Conservation (phyloP, 129 eudicot genomes). For the Saposhnikovia divaricata region DNA sequence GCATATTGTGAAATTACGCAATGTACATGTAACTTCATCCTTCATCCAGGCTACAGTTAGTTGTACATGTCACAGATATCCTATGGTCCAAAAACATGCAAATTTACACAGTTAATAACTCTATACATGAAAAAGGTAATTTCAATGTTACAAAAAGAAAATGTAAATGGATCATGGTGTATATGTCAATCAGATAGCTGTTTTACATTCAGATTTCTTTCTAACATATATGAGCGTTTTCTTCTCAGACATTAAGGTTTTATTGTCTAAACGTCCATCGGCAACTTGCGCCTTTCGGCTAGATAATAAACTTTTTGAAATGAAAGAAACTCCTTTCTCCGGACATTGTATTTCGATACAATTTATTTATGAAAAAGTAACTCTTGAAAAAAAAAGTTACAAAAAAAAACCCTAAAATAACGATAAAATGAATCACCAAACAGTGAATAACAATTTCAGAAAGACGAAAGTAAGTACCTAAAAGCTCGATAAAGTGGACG, state of each 20-base stretch:
- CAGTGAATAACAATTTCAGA: background rate
- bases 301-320: too few relatives aligned
- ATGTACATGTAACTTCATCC: background rate
- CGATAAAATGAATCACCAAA: background rate
- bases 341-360: too few relatives aligned
- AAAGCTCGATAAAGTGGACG: slow-evolving; percentile 80
- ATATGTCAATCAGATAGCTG: too few relatives aligned
- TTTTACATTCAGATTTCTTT: too few relatives aligned
- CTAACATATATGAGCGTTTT: too few relatives aligned
- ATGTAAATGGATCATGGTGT: too few relatives aligned
- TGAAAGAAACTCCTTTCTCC: too few relatives aligned
- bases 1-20: background rate
- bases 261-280: too few relatives aligned
- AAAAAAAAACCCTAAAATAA: background rate
- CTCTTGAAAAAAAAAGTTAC: too few relatives aligned
- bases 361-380: too few relatives aligned
- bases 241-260: too few relatives aligned
- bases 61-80: background rate
- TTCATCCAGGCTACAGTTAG: background rate
- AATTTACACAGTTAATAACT: background rate
- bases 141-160: background rate
- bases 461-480: slow-evolving; percentile 36
- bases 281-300: too few relatives aligned
- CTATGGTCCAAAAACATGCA: background rate
- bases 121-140: background rate